These are phyloP conservation scores for Fusarium falciforme DNA, from an alignment of 2,329 filamentous ascomycete genomes.

Conservation along the genomic window DNA sequence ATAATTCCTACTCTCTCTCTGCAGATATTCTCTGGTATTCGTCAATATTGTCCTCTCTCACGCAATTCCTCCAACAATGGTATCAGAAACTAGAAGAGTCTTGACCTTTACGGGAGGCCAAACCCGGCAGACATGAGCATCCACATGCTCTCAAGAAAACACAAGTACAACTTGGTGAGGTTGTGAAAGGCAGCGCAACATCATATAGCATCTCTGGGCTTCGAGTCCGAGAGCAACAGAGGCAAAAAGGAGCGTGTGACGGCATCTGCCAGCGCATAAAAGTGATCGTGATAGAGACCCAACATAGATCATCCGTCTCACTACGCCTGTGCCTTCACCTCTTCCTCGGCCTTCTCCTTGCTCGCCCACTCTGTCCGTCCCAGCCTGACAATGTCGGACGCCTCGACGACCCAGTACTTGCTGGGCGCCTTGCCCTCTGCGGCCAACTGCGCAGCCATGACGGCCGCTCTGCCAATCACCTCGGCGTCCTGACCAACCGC, in stretches of 20 bases:
- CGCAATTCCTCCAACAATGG: slow-evolving; percentile 8
- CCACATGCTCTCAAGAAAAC: not conserved
- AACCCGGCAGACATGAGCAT: not conserved
- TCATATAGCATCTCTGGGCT: not conserved
- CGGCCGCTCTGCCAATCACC: slow-evolving; percentile 76
- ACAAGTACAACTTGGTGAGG: not conserved
- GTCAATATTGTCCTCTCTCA: slow-evolving; percentile 7
- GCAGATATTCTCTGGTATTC: not conserved
- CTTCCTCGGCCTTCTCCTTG: slow-evolving; percentile 33
- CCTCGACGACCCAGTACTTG: slow-evolving; percentile 71
- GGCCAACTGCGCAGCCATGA: slow-evolving; percentile 68
- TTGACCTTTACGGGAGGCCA: not conserved
- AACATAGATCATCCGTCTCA: not conserved
- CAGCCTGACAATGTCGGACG: slow-evolving; percentile 72
- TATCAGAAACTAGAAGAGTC: not conserved
- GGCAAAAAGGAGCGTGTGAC: not conserved
- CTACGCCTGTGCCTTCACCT: not conserved
- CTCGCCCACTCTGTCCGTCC: slow-evolving; percentile 69
- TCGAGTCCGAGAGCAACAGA: not conserved
- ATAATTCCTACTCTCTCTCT: not conserved
- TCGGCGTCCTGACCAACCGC: slow-evolving; percentile 78
- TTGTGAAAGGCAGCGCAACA: not conserved
- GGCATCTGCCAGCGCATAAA: not conserved
- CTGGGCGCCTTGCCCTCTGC: slow-evolving; percentile 68
- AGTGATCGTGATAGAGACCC: not conserved